phyloP scores from a whole-genome alignment of 129 eudicot species.

The Centrapalus pauciflorus region DNA sequence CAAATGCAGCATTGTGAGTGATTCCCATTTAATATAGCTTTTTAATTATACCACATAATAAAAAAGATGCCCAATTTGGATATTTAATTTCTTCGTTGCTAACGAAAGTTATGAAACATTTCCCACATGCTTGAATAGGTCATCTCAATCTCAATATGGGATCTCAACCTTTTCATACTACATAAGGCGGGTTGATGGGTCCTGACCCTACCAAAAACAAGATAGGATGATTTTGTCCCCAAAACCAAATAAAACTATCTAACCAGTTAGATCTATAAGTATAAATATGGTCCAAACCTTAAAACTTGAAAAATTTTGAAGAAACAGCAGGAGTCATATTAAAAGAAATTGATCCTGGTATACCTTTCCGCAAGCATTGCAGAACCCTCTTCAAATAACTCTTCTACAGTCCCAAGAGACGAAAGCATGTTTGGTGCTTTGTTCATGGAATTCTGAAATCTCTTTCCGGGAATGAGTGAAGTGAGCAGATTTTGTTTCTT shows the following conservation, averaged over 20 bases:
- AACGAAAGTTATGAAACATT: not conserved
- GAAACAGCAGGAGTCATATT: not conserved
- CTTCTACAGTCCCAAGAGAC: conserved; percentile 92
- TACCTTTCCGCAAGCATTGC: conserved; percentile 99
- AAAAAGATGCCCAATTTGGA: not conserved
- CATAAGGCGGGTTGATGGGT: not conserved
- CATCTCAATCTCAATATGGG: no score
- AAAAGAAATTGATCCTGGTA: not conserved
- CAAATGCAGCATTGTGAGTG: not conserved
- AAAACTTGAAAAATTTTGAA: not conserved
- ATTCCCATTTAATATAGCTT: not conserved
- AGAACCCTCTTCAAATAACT: conserved; percentile 98
- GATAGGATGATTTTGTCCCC: no score
- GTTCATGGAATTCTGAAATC: conserved; percentile 42
- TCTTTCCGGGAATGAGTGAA: conserved; percentile 64
- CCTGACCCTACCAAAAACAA: no score
- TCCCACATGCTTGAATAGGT: no score
- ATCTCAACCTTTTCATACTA: not conserved
- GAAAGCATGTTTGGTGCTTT: conserved; percentile 69
- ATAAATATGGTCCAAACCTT: not conserved
- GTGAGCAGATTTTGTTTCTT: conserved; percentile 71
- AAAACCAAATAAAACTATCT: not conserved
- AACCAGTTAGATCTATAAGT: not conserved
- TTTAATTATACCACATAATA: not conserved
- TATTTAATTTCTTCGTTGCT: not conserved